Evolutionary conservation across 371 early-diverging fungal genomes (phyloP).

Genomic region (Apophysomyces ossiformis): DNA sequence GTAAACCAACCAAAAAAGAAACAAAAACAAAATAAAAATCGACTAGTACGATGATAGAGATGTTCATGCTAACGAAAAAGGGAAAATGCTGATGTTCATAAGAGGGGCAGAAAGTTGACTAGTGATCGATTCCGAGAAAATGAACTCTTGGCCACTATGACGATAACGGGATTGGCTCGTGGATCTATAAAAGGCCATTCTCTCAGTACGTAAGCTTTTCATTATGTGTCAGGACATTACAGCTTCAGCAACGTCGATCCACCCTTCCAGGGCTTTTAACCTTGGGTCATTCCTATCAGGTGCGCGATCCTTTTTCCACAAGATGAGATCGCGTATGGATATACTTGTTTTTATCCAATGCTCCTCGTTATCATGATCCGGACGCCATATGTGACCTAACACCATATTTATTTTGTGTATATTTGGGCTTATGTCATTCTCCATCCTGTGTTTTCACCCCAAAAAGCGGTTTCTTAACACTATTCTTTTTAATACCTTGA

Average conservation of each 20-base stretch:
- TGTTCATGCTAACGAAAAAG: background rate
- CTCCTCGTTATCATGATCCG: conserved; percentile 7
- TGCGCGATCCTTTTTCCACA: conserved; percentile 28
- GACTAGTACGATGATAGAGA: background rate
- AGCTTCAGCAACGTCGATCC: conserved; percentile 20
- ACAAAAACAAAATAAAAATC: background rate
- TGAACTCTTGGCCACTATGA: background rate
- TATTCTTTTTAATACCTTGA: conserved; percentile 14
- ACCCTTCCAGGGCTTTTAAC: conserved; percentile 14
- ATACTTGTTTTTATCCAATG: conserved; percentile 10
- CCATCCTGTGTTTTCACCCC: no score
- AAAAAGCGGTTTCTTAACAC: no score
- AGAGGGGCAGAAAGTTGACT: background rate
- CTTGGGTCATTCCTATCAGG: conserved; percentile 23
- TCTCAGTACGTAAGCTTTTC: background rate
- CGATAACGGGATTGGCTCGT: background rate
- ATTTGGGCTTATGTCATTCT: background rate
- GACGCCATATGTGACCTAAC: conserved; percentile 16
- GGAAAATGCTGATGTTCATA: background rate
- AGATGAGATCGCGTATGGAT: conserved; percentile 7
- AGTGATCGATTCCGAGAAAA: no score
- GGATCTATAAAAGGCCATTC: background rate
- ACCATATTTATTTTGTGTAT: background rate
- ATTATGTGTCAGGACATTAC: background rate
- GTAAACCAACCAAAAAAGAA: conserved; percentile 6